These are phyloP conservation scores for Botrytis byssoidea DNA, from an alignment of 2,329 filamentous ascomycete genomes.

Conservation along the genomic window DNA sequence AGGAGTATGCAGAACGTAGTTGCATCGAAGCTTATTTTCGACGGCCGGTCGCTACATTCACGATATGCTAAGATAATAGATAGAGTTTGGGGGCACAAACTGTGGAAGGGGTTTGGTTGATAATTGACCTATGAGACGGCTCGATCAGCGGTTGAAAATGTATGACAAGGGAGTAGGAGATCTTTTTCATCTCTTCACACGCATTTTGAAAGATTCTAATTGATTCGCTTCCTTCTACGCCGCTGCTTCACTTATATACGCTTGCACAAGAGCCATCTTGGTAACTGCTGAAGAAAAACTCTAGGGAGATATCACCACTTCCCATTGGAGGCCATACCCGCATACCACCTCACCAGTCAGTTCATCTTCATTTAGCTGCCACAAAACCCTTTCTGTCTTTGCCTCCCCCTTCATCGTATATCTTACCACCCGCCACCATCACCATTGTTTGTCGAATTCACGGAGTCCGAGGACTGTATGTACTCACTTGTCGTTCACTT, in stretches of 20 bases:
- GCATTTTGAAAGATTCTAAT: not conserved
- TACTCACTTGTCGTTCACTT: not conserved
- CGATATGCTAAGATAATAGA: slow-evolving; percentile 3
- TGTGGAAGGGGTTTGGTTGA: not conserved
- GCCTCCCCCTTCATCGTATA: slow-evolving; percentile 1
- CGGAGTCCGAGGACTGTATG: not conserved
- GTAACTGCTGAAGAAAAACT: slow-evolving; percentile 7
- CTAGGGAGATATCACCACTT: not conserved
- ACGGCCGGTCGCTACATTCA: not conserved
- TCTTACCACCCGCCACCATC: not conserved
- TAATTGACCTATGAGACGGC: not conserved
- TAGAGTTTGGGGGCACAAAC: not conserved
- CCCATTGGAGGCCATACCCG: not conserved
- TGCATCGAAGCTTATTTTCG: not conserved
- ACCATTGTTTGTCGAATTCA: not conserved
- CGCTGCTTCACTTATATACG: not conserved
- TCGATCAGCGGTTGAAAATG: not conserved
- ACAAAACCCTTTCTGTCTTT: not conserved
- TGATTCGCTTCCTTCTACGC: slow-evolving; percentile 1
- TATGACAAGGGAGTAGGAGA: not conserved
- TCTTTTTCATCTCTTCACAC: not conserved
- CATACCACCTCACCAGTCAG: not conserved
- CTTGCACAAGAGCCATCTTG: slow-evolving; percentile 2
- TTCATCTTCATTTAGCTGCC: not conserved
- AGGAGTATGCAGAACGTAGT: slow-evolving; percentile 6